phyloP scores from a whole-genome alignment of 306 rosid species.

The Echinosophora koreensis region DNA sequence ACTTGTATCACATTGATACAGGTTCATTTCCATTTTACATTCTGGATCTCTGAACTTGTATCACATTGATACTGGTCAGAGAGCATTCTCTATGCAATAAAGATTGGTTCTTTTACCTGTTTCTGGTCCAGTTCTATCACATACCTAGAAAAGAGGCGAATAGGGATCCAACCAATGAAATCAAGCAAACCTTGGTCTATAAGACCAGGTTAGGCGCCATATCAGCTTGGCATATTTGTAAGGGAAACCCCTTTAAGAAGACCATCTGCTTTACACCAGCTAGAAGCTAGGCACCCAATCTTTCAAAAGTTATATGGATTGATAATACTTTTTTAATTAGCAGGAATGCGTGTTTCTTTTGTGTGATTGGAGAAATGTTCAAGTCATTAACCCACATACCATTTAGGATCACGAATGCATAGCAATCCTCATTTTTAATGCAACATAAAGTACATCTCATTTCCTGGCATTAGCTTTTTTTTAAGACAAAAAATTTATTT shows the following conservation, averaged over 20 bases:
- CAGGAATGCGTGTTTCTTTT: neutral
- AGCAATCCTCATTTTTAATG: neutral
- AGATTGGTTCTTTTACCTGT: neutral
- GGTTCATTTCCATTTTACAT: neutral
- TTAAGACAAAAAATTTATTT: too few species aligned
- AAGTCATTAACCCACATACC: conserved; percentile 14
- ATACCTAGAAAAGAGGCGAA: neutral
- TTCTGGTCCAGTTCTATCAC: neutral
- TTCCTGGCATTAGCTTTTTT: neutral
- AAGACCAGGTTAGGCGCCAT: neutral
- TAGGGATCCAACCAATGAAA: neutral
- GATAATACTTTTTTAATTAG: conserved; percentile 6
- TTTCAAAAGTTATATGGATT: conserved; percentile 28
- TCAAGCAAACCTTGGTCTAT: neutral
- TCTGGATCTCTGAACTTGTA: neutral
- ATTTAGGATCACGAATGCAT: conserved; percentile 13
- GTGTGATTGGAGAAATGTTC: conserved; percentile 10
- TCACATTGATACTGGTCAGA: neutral
- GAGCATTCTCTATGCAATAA: neutral
- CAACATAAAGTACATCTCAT: conserved; percentile 5
- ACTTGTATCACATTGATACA: neutral
- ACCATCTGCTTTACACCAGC: neutral
- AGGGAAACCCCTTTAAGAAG: conserved; percentile 20
- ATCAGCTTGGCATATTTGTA: neutral
- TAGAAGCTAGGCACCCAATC: conserved; percentile 6